phyloP scores from a whole-genome alignment of 176 grass and related monocot species.

The Ampelocalamus luodianensis region DNA sequence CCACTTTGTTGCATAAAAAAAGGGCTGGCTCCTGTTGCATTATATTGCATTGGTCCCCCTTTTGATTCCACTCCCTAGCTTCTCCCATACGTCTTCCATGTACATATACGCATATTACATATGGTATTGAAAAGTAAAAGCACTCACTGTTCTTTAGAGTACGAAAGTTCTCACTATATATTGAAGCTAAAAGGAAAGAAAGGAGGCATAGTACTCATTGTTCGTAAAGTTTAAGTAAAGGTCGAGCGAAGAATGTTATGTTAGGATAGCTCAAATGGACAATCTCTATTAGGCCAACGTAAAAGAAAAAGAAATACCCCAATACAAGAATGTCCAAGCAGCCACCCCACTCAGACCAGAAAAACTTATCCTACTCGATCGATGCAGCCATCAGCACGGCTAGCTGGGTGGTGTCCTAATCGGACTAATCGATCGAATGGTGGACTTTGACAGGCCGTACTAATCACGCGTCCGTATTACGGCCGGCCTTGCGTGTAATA shows the following conservation, averaged over 20 bases:
- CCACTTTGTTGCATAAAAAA: background rate
- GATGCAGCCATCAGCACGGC: background rate
- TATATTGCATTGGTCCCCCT: background rate
- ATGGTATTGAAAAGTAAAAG: conserved; percentile 8
- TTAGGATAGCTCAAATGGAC: too few relatives aligned
- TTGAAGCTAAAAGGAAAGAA: background rate
- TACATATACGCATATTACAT: background rate
- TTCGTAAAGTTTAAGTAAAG: background rate
- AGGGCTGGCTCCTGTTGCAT: background rate
- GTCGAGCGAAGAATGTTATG: too few relatives aligned
- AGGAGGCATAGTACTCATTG: background rate
- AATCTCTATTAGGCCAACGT: background rate
- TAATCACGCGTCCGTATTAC: background rate
- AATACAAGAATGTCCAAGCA: background rate
- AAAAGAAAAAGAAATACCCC: background rate
- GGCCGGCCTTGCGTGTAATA: background rate
- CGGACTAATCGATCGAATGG: conserved; percentile 9
- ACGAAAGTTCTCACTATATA: background rate
- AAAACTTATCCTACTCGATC: background rate
- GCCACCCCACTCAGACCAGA: background rate
- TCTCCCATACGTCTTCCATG: background rate
- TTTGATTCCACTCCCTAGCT: background rate
- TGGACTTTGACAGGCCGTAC: conserved; percentile 29
- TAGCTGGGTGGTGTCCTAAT: conserved; percentile 14
- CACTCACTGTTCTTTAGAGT: background rate